Evolutionary conservation across 176 grass and related monocot species (phyloP), one percentile per base, ranked within the genome.

Genomic region (Elaeis guineensis): DNA sequence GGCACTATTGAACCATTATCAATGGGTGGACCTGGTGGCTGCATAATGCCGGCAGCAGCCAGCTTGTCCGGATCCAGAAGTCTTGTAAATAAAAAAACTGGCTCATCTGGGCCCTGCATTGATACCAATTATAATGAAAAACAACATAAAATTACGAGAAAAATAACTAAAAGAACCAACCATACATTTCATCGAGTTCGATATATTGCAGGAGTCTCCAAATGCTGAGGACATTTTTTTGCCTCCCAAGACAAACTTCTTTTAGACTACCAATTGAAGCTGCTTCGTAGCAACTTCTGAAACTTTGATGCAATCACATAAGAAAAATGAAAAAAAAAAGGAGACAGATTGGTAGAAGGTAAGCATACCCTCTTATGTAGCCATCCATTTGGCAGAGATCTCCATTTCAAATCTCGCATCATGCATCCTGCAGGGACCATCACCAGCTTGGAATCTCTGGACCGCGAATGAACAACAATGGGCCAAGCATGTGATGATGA

Each of bases 81-180:
- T 69, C 79, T 98, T 67, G 93, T 89, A 63, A 98, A 98, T 66
- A 98, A 71, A 58, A 98, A 80, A 54, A 81, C 73, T 26, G 87
- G 87, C 35, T 98, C 87, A 50, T 85, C 84, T 14, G 78, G 81
- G 54, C 92, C 93, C 93, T 98, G 66, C 66, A 75, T 80, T 73
- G 50, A 11, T 51, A 20, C 15, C 15, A 28, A 59, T 71, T 18
- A 8, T 50, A 23, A 53, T 74, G 59, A 72, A 52, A 50, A 64
- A 16, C 28, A 29, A 29, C 28, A 29, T 29, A 6, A 29, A 29
- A 29, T 29, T 54, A 29, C 24, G 54, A 24, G 54, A 17, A 22
- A 23, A 51, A 23, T 11, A 22, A 25, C 21, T 17, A 15, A 7
- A 19, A 35, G 29, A 7, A 32, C 6, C 30, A 6, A 32, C 30